A percentile compares a stretch with the other conserved stretches of the same genome.
These are phyloP conservation scores for Plasmopara muralis DNA, from an alignment of 352 stramenopile genomes.

Conservation along the genomic window DNA sequence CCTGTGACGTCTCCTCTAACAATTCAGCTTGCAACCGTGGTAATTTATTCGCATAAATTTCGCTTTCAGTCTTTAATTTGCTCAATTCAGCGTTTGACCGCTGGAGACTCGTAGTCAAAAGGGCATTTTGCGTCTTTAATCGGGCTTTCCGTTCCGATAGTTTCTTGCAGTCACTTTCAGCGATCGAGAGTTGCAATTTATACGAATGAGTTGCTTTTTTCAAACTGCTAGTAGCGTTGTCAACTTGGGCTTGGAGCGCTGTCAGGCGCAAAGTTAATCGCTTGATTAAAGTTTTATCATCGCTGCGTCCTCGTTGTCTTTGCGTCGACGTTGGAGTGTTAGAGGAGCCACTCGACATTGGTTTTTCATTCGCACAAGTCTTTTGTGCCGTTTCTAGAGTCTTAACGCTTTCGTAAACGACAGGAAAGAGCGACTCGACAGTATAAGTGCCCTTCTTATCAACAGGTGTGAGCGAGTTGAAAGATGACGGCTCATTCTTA, in stretches of 20 bases:
- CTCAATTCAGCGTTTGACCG: constrained; percentile 32
- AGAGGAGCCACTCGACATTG: background rate
- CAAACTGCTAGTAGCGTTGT: constrained; percentile 11
- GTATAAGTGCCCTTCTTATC: constrained; percentile 21
- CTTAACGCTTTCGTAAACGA: constrained; percentile 26
- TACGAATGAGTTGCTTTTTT: constrained; percentile 16
- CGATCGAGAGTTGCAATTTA: constrained; percentile 30
- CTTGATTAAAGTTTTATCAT: background rate
- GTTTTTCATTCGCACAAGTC: constrained; percentile 2
- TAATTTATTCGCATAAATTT: constrained; percentile 41
- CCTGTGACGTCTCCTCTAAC: constrained; percentile 35
- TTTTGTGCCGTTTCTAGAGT: background rate
- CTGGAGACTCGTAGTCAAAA: constrained; percentile 28
- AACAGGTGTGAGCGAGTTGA: background rate
- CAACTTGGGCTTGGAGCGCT: constrained; percentile 13
- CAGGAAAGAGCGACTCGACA: constrained; percentile 32
- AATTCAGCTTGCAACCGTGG: constrained; percentile 42
- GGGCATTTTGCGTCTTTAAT: constrained; percentile 30
- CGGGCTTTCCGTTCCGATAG: constrained; percentile 34
- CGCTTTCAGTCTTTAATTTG: constrained; percentile 43
- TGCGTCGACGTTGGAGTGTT: background rate
- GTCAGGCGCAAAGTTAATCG: constrained; percentile 5
- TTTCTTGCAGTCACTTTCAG: constrained; percentile 34
- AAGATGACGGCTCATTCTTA: background rate
- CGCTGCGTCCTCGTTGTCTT: constrained; percentile 7